Base-by-base conservation (phyloP, 2,329 filamentous ascomycete genomes). In the Fusarium oligoseptatum region DNA sequence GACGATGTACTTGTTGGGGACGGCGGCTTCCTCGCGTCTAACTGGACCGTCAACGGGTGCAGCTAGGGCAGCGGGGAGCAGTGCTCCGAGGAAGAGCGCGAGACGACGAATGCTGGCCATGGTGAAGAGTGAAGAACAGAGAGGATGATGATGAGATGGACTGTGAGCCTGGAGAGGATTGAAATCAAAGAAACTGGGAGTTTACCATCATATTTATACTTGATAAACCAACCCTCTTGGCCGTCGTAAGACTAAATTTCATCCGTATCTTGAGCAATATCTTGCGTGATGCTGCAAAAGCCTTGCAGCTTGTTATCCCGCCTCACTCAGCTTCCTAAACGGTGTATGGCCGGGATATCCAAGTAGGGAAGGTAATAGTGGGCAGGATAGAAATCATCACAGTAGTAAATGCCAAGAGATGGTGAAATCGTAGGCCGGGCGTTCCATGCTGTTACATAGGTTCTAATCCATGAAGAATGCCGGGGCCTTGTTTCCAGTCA, bases 1-100 rank as follows among this genome's bases (percentile, higher is more conserved):
- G 48, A 92, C 86, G 74, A 92, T 91, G 81, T 90, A 92, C 67
- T 78, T 80, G 70, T 74, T 68, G n/a, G 75, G 72, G 2, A 60
- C 45, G 41, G 63, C 67, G 55, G 56, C 56, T 14, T 60, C 60
- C 43, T 71, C 41, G 24, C 66, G 60, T 55, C 74, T 74, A 17
- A 64, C 32, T 20, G 50, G 55, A 37, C 52, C 43, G 17, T 71
- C 60, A 24, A 78, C 66, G 15, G 80, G 80, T 27, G 80, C 80
- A n/a, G 80, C 80, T 37, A 81, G 76, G 57, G 74, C 78, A 22
- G 76, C 80, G 3, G 81, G 80, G 68, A 82, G 80, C 70, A 82
- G 72, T 58, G 81, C 81, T 76, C 79, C 81, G 15, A 82, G 60
- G 61, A 71, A 74, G 64, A 82, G 74, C 52, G 80, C 81, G 64